A percentile compares a stretch with the other conserved stretches of the same genome.
phyloP scores from a whole-genome alignment of 176 grass and related monocot species.

The Musa schizocarpa region DNA sequence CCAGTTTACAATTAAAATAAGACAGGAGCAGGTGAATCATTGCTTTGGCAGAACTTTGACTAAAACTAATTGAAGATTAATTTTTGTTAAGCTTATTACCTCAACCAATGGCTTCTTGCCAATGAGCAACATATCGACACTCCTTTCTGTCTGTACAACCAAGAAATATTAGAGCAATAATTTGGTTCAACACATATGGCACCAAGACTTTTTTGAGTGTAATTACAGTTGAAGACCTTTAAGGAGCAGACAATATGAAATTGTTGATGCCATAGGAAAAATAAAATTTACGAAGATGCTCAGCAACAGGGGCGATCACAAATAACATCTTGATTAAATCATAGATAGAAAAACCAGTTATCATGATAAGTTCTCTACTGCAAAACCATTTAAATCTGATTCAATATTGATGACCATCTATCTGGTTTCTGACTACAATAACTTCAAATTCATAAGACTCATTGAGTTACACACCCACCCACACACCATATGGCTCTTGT shows the following conservation, averaged over 20 bases:
- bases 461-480: too few species aligned
- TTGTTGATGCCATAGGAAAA: neutral
- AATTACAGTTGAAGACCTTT: neutral
- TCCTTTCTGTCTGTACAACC: slow-evolving; percentile 79
- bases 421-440: too few species aligned
- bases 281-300: neutral
- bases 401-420: too few species aligned
- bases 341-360: neutral
- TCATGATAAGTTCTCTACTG: neutral
- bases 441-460: too few species aligned
- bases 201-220: neutral
- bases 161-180: slow-evolving; percentile 2
- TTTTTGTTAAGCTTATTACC: slow-evolving; percentile 24
- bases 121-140: slow-evolving; percentile 81
- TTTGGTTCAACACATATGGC: neutral
- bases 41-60: neutral
- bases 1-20: neutral
- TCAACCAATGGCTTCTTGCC: slow-evolving; percentile 87
- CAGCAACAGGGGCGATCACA: neutral
- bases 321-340: neutral
- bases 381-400: too few species aligned
- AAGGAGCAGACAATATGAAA: neutral
- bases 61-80: neutral
- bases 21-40: neutral
- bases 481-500: too few species aligned